These are phyloP conservation scores for Trichoderma gracile DNA, from an alignment of 2,329 filamentous ascomycete genomes.

Conservation along the genomic window DNA sequence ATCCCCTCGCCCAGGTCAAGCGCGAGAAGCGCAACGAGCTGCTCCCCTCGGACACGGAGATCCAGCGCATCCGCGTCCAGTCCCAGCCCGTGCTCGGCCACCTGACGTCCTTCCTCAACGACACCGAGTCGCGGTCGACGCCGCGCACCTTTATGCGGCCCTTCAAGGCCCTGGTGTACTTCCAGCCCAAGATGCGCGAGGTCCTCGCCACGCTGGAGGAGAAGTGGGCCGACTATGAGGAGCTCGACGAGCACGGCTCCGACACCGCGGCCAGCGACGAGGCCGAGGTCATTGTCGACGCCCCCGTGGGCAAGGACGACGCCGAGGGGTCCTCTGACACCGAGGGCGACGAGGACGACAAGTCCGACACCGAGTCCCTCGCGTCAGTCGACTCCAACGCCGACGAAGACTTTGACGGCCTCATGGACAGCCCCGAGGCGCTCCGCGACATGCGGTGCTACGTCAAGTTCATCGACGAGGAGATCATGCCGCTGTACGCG, in stretches of 20 bases:
- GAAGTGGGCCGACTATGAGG: conserved; percentile 44
- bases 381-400: conserved; percentile 42
- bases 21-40: conserved; percentile 34
- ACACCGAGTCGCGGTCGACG: conserved; percentile 39
- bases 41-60: conserved; percentile 32
- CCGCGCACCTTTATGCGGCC: conserved; percentile 45
- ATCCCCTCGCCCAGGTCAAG: conserved; percentile 29
- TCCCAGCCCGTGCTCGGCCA: conserved; percentile 45
- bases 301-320: not conserved
- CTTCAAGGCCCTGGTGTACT: conserved; percentile 45
- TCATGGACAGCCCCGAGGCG: conserved; percentile 44
- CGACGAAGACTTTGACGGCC: conserved; percentile 38
- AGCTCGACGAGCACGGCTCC: conserved; percentile 32
- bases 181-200: conserved; percentile 45
- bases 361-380: conserved; percentile 38
- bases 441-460: conserved; percentile 47
- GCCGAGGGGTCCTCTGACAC: conserved; percentile 18
- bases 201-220: conserved; percentile 43
- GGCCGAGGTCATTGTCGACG: conserved; percentile 36
- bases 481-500: conserved; percentile 42
- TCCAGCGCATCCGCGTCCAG: conserved; percentile 44
- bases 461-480: conserved; percentile 46
- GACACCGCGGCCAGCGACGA: conserved; percentile 31
- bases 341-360: conserved; percentile 30
- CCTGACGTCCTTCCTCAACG: conserved; percentile 41